Evolutionary conservation across 805 yeast genomes (phyloP).

Genomic region (Myxozyma sirexii): DNA sequence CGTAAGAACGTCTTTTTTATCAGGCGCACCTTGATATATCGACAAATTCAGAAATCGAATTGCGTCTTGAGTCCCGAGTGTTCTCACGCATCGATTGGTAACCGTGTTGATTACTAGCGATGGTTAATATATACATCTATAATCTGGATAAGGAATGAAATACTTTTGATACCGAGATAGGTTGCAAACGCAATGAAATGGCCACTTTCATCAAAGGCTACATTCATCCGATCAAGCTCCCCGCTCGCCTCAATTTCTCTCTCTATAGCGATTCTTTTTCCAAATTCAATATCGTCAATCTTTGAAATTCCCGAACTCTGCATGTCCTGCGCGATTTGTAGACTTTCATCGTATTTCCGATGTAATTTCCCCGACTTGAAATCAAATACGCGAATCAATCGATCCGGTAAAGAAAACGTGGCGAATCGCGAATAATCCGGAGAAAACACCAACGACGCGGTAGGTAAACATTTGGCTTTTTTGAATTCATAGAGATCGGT

Average conservation of each 20-base stretch:
- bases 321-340: constrained; percentile 37
- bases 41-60: constrained; percentile 39
- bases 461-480: constrained; percentile 41
- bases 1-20: constrained; percentile 36
- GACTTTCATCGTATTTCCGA: constrained; percentile 41
- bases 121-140: too few species aligned
- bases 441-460: constrained; percentile 37
- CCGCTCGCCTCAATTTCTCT: constrained; percentile 31
- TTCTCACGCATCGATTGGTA: constrained; percentile 37
- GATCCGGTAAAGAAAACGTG: constrained; percentile 42
- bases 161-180: constrained; percentile 41
- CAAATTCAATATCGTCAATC: constrained; percentile 39
- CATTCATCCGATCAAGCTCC: constrained; percentile 20
- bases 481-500: constrained; percentile 47
- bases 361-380: constrained; percentile 44
- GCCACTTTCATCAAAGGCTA: constrained; percentile 41
- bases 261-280: constrained; percentile 38
- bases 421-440: constrained; percentile 42
- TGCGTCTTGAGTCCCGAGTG: constrained; percentile 41
- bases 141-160: not conserved
- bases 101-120: constrained; percentile 36
- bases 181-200: constrained; percentile 40
- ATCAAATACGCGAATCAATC: constrained; percentile 43
- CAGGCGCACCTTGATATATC: constrained; percentile 42
- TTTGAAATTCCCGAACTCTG: constrained; percentile 27